Conservation (phyloP, 2,329 filamentous ascomycete genomes). For the Hypoxylon sp. region DNA sequence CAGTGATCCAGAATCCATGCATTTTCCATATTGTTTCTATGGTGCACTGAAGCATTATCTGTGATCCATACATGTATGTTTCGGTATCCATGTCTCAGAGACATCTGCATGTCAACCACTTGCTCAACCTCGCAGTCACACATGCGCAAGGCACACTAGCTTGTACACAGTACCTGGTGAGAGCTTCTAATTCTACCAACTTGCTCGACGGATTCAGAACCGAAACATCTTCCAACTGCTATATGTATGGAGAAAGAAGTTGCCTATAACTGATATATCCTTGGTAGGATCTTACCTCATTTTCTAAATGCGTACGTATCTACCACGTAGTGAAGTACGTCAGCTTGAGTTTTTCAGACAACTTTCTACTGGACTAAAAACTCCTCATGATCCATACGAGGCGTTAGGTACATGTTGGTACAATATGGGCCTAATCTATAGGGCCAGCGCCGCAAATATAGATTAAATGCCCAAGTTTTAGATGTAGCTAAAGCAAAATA, state of each 20-base stretch:
- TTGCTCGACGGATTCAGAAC: slow-evolving; percentile 7
- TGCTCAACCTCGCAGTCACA: neutral
- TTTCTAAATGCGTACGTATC: slow-evolving; percentile 18
- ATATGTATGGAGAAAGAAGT: slow-evolving; percentile 2
- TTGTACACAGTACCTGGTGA: neutral
- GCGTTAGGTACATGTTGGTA: neutral
- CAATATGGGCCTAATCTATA: neutral
- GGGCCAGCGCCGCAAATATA: slow-evolving; percentile 10
- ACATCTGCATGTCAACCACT: slow-evolving; percentile 6
- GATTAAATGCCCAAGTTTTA: slow-evolving; percentile 1
- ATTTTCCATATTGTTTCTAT: neutral
- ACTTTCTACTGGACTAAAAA: slow-evolving; percentile 9
- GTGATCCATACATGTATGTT: neutral
- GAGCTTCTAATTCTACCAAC: slow-evolving; percentile 9
- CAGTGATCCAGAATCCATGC: neutral
- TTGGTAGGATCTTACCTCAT: slow-evolving; percentile 1
- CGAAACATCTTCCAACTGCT: slow-evolving; percentile 18
- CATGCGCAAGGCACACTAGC: neutral
- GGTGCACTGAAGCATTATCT: neutral
- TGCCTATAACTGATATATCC: slow-evolving; percentile 10
- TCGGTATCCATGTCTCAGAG: neutral
- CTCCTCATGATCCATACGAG: neutral
- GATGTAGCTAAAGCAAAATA: neutral
- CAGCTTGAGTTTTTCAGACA: slow-evolving; percentile 22
- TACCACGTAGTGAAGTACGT: slow-evolving; percentile 37